Evolutionary conservation across 306 rosid species (phyloP).

Genomic region (Quercus rubra): DNA sequence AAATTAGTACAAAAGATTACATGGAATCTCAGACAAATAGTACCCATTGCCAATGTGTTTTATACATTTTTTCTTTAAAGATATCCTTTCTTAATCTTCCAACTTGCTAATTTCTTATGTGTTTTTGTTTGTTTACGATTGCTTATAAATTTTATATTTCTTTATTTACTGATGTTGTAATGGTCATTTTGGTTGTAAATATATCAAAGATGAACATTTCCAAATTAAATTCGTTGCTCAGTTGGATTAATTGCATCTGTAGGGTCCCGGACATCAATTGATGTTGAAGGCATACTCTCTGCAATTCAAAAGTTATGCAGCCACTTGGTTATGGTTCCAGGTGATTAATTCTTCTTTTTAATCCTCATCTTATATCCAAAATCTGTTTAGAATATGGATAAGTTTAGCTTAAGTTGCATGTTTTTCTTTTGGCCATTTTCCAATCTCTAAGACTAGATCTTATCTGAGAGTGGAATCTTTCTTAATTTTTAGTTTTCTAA

Average conservation of each 20-base stretch:
- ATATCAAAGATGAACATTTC: not conserved
- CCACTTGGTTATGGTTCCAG: constrained; percentile 87
- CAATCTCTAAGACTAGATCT: not conserved
- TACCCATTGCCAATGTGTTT: not conserved
- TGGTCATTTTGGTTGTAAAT: not conserved
- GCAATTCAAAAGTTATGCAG: constrained; percentile 72
- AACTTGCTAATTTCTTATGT: not conserved
- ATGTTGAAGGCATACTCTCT: constrained; percentile 64
- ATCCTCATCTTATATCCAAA: not conserved
- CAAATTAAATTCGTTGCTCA: constrained; percentile 20
- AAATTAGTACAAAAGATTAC: not conserved
- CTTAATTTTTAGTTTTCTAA: not conserved
- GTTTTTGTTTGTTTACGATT: not conserved
- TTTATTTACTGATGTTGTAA: not conserved
- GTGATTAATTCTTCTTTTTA: constrained; percentile 34
- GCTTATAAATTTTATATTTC: no score
- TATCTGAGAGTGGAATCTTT: not conserved
- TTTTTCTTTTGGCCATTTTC: not conserved
- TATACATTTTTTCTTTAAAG: not conserved
- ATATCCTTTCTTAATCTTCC: not conserved
- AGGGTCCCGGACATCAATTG: constrained; percentile 57
- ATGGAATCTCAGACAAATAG: not conserved
- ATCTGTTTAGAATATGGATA: not conserved
- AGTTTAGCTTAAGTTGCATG: not conserved
- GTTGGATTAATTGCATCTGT: constrained; percentile 27